A percentile compares a stretch with the other conserved stretches of the same genome.
These are phyloP conservation scores for Przewalskia tangutica DNA, from an alignment of 257 asterid species.

Conservation along the genomic window DNA sequence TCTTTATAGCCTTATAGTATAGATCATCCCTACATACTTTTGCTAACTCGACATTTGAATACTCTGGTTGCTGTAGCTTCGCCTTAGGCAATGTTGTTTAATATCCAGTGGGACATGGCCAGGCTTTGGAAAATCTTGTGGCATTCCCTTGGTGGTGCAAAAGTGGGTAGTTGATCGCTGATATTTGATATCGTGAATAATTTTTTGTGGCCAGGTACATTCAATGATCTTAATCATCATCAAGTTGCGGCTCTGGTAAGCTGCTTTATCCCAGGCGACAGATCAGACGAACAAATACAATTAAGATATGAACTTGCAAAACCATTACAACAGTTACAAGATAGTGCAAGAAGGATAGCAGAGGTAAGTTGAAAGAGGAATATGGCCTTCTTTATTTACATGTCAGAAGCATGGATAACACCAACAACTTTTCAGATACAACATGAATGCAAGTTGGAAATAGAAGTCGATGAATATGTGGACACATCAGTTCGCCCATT, in stretches of 20 bases:
- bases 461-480: slow-evolving; percentile 88
- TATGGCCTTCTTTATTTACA: background rate
- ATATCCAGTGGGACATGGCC: background rate
- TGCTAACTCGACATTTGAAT: background rate
- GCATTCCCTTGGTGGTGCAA: slow-evolving; percentile 3
- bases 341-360: slow-evolving; percentile 85
- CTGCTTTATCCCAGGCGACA: slow-evolving; percentile 90
- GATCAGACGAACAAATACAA: slow-evolving; percentile 62
- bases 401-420: background rate
- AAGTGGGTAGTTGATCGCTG: background rate
- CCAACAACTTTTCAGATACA: slow-evolving; percentile 47
- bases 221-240: slow-evolving; percentile 87
- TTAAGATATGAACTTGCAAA: slow-evolving; percentile 80
- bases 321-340: slow-evolving; percentile 90
- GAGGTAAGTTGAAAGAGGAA: slow-evolving; percentile 38
- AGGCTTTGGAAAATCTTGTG: background rate
- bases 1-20: background rate
- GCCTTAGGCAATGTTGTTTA: background rate
- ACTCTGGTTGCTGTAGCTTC: background rate
- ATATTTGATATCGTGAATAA: background rate
- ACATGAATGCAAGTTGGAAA: slow-evolving; percentile 85
- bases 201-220: slow-evolving; percentile 47
- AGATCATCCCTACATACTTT: background rate
- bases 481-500: slow-evolving; percentile 81
- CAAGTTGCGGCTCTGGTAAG: slow-evolving; percentile 87